A percentile compares a stretch with the other conserved stretches of the same genome.
Conservation (phyloP, 495 filamentous ascomycete genomes). For the Apiosordaria backusii region DNA sequence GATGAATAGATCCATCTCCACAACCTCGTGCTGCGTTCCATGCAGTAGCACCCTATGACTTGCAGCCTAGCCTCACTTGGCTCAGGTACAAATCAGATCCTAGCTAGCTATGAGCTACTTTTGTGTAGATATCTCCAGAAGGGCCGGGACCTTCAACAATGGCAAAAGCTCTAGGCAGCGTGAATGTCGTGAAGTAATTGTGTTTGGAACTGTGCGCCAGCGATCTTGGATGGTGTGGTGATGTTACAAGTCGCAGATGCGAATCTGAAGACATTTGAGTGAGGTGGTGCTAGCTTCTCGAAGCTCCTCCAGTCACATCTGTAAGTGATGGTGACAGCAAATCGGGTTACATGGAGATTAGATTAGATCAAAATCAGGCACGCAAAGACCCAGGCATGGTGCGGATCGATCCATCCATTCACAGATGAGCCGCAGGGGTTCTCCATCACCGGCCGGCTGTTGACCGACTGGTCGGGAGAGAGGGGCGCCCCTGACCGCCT, state of each 20-base stretch:
- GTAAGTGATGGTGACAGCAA: conserved; percentile 11
- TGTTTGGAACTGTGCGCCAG: neutral
- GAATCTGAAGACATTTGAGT: neutral
- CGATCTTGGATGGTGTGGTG: neutral
- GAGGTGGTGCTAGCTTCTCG: neutral
- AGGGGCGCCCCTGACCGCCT: neutral
- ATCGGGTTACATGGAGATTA: conserved; percentile 20
- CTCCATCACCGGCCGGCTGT: neutral
- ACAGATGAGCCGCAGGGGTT: neutral
- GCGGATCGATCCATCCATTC: neutral
- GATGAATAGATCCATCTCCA: neutral
- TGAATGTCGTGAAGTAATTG: neutral
- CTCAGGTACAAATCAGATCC: neutral
- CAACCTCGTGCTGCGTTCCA: neutral
- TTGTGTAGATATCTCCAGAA: neutral
- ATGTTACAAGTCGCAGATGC: neutral
- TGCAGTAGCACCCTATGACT: neutral
- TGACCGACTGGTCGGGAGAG: neutral
- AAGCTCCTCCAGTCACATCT: neutral
- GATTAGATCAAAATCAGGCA: conserved; percentile 12
- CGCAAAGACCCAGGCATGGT: conserved; percentile 6
- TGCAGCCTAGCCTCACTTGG: neutral
- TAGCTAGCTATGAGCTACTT: no score
- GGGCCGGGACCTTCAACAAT: neutral
- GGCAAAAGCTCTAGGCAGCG: neutral